phyloP scores from a whole-genome alignment of 2,329 filamentous ascomycete species.

The Fusarium avenaceum region DNA sequence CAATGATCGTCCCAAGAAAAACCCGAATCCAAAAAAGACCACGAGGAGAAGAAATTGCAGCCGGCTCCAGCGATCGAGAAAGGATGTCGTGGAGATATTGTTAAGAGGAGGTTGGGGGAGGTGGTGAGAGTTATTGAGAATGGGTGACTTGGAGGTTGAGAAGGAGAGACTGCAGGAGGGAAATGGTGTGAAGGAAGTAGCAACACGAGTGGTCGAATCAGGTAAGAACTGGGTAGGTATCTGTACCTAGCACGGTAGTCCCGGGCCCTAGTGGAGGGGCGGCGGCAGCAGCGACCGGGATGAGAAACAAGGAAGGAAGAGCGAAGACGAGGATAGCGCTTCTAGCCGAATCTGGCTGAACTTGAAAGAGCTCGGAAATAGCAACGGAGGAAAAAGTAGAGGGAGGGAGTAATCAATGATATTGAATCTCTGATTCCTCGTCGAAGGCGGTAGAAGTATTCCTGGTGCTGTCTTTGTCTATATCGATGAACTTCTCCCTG shows the following conservation, averaged over 20 bases:
- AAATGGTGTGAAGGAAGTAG: slow-evolving; percentile 35
- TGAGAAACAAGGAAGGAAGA: slow-evolving; percentile 42
- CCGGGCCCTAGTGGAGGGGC: slow-evolving; percentile 40
- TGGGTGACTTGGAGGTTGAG: slow-evolving; percentile 23
- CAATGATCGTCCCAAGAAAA: slow-evolving; percentile 40
- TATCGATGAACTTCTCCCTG: slow-evolving; percentile 19
- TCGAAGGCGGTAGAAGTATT: slow-evolving; percentile 3
- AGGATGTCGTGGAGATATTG: slow-evolving; percentile 29
- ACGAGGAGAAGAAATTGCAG: slow-evolving; percentile 20
- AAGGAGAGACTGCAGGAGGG: slow-evolving; percentile 12
- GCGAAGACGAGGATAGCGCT: slow-evolving; percentile 35
- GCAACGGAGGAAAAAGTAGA: slow-evolving; percentile 18
- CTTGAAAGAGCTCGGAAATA: slow-evolving; percentile 36
- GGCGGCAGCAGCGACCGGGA: slow-evolving; percentile 44
- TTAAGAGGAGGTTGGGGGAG: slow-evolving; percentile 39
- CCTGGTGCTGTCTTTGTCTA: slow-evolving; percentile 1
- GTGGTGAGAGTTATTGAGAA: slow-evolving; percentile 40
- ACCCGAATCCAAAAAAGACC: slow-evolving; percentile 36
- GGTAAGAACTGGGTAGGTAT: slow-evolving; percentile 44
- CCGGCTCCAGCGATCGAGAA: slow-evolving; percentile 26
- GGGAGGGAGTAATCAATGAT: slow-evolving; percentile 14
- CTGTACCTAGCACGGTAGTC: slow-evolving; percentile 45
- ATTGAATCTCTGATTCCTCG: slow-evolving; percentile 13
- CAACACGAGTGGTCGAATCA: slow-evolving; percentile 38
- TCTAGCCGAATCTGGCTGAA: slow-evolving; percentile 29